Base-by-base conservation (phyloP, 2,329 filamentous ascomycete species). In the Paracoccidioides brasiliensis region DNA sequence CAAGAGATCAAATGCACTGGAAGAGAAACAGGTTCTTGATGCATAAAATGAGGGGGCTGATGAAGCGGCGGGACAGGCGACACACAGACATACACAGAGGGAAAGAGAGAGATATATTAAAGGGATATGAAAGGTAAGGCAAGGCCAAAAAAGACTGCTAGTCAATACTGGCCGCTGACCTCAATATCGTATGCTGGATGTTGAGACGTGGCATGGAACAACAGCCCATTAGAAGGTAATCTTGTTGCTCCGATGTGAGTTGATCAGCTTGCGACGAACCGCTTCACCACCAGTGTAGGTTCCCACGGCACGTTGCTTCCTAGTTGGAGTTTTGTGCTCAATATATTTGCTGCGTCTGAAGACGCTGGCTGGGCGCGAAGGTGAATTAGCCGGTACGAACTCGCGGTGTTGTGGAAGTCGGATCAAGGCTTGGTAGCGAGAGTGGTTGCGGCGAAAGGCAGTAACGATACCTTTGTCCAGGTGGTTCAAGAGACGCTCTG, bases 401-500 rank as follows among this genome's bases (percentile, higher is more conserved):
- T 74, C 69, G 51, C 69, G 67, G 59, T 75, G 70, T 56, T 74
- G 70, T 32, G 72, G 74, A 75, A 69, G 67, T 60, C 75, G 71
- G 63, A 76, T 70, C 64, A 75, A 64, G 57, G 76, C 66, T 63
- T 78, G 70, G 65, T 80, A 72, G 59, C 73, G 68, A 64, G 72
- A 73, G 63, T 79, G 75, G 59, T 80, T 79, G 44, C 74, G 76
- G 55, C 86, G 86, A 76, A 93, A 94, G 0, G 87, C 85, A 41
- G 86, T 86, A 40, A 93, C 86, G 12, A 85, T 81, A 56, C 83
- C 80, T 61, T 82, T 80, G 63, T 85, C 82, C 42, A 90, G 81
- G 61, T 85, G 83, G 54, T 78, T 77, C n/a, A 86, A 72, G 55
- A 85, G 76, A 32, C 78, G 76, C 58, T 81, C 73, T 3, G 71